Evolutionary conservation across 106 monocot genomes (phyloP).

Genomic region (Acanthochlamys bracteata): DNA sequence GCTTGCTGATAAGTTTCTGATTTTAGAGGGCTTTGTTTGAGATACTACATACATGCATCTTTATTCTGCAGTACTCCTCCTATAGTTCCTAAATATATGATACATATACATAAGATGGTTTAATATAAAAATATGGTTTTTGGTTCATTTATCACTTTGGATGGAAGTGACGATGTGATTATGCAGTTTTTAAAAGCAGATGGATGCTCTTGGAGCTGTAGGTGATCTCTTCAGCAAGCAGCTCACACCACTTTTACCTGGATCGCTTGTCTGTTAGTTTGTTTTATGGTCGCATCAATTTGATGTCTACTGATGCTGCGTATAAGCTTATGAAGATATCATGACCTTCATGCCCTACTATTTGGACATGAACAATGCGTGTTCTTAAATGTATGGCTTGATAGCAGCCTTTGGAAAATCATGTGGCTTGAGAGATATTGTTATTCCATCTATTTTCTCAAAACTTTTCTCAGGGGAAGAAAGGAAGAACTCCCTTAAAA

Average conservation of each 20-base stretch:
- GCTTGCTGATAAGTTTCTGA: neutral
- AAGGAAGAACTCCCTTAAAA: too few species aligned
- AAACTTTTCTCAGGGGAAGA: too few species aligned
- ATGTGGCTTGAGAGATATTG: too few species aligned
- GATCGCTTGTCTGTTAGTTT: neutral
- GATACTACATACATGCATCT: neutral
- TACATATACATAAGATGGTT: too few species aligned
- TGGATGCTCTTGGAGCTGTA: constrained; percentile 82
- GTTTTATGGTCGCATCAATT: neutral
- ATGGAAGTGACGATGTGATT: neutral
- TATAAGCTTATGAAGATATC: too few species aligned
- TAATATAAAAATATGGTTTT: too few species aligned
- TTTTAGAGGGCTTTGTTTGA: neutral
- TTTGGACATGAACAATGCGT: too few species aligned
- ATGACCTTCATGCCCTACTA: too few species aligned
- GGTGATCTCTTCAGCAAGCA: constrained; percentile 80
- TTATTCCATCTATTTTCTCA: too few species aligned
- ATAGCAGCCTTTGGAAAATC: too few species aligned
- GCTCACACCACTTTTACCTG: constrained; percentile 51
- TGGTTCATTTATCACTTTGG: neutral
- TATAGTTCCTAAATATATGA: neutral
- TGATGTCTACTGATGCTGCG: too few species aligned
- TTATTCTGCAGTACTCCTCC: neutral
- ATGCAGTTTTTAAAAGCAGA: constrained; percentile 26
- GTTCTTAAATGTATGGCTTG: too few species aligned